phyloP scores from a whole-genome alignment of 2,329 filamentous ascomycete species.

The Penicillium digitatum region DNA sequence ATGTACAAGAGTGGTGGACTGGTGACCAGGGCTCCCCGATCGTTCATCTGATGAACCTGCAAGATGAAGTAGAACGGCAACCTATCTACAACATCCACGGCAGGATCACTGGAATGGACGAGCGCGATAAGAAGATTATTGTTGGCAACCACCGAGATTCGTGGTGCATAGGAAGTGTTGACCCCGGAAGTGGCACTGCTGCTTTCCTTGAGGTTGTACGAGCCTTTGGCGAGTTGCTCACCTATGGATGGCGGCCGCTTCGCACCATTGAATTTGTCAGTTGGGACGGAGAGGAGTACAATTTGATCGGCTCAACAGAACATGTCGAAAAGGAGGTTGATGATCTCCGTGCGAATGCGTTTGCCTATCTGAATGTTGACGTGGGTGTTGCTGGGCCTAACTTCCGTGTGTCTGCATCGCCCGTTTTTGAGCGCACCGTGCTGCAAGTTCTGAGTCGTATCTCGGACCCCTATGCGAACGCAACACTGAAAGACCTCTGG shows the following conservation, averaged over 20 bases:
- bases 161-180: slow-evolving; percentile 82
- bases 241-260: slow-evolving; percentile 79
- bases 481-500: slow-evolving; percentile 72
- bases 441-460: slow-evolving; percentile 70
- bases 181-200: slow-evolving; percentile 83
- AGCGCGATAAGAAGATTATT: slow-evolving; percentile 76
- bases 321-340: slow-evolving; percentile 84
- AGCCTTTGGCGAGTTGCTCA: slow-evolving; percentile 73
- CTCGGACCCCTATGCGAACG: slow-evolving; percentile 66
- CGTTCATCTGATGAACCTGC: slow-evolving; percentile 78
- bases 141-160: slow-evolving; percentile 92
- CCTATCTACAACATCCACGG: slow-evolving; percentile 91
- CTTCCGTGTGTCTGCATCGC: slow-evolving; percentile 76
- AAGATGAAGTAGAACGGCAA: slow-evolving; percentile 77
- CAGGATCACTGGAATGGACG: slow-evolving; percentile 77
- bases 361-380: slow-evolving; percentile 90
- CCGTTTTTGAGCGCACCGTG: slow-evolving; percentile 70
- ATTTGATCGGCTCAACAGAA: slow-evolving; percentile 89
- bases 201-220: slow-evolving; percentile 85
- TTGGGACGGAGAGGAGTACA: slow-evolving; percentile 94
- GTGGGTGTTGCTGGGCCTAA: slow-evolving; percentile 70
- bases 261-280: slow-evolving; percentile 96
- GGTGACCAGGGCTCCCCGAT: slow-evolving; percentile 70
- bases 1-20: slow-evolving; percentile 77
- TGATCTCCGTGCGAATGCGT: slow-evolving; percentile 65